Evolutionary conservation across 108 stramenopile species (phyloP).

Genomic region (Parietichytrium sp.): DNA sequence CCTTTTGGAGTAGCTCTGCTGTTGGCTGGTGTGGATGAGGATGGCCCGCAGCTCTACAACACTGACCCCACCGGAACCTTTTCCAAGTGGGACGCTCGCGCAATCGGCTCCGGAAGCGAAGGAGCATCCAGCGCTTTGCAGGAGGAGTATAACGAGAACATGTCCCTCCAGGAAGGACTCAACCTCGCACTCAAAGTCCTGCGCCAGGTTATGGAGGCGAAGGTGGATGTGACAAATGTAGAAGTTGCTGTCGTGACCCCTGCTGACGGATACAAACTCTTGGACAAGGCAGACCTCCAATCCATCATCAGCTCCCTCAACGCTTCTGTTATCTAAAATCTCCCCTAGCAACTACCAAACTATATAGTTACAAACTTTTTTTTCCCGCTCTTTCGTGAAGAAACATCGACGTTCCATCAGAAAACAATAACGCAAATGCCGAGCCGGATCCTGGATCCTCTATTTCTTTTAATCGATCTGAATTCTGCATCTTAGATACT

Average conservation of each 20-base stretch:
- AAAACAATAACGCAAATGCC: too few species aligned
- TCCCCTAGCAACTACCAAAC: too few species aligned
- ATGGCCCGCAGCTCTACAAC: conserved; percentile 94
- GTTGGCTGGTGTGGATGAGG: conserved; percentile 87
- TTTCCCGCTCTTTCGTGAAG: too few species aligned
- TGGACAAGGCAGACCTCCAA: not conserved
- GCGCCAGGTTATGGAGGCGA: conserved; percentile 99
- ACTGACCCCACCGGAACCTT: conserved; percentile 96
- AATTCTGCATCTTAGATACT: too few species aligned
- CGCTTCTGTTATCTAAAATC: too few species aligned
- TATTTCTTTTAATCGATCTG: too few species aligned
- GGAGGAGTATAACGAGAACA: conserved; percentile 85
- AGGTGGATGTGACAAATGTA: conserved; percentile 89
- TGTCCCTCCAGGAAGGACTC: conserved; percentile 93
- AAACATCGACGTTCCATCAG: too few species aligned
- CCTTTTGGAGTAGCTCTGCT: conserved; percentile 98
- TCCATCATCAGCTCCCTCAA: too few species aligned
- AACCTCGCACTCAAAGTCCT: conserved; percentile 82
- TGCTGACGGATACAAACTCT: not conserved
- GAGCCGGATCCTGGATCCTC: too few species aligned
- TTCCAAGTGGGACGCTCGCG: conserved; percentile 97
- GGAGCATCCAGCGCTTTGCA: conserved; percentile 89
- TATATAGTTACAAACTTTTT: too few species aligned
- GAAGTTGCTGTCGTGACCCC: conserved; percentile 85
- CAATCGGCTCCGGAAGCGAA: conserved; percentile 95